Evolutionary conservation across 257 asterid genomes (phyloP), one percentile per base, ranked within the genome.

Genomic region (Vinca minor): DNA sequence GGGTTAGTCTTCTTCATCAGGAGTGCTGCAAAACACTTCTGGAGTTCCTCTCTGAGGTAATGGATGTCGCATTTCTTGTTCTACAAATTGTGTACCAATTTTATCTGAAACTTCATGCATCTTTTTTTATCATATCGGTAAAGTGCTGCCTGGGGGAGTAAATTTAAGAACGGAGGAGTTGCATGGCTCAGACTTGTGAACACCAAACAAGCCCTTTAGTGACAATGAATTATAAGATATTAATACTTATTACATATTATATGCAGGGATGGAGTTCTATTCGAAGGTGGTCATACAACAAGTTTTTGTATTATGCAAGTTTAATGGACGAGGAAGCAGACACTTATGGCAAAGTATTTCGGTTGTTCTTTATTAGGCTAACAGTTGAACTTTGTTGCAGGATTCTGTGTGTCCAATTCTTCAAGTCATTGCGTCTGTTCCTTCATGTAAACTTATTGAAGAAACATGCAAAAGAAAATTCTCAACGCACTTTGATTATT

Each of bases 261-360:
- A 81, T 89, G 98, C 98, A 92, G 98, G 98, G 87, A 78, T 74
- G 96, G 91, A 82, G 89, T 86, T 82, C 92, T 80, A 79, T 74
- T 80, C 79, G 95, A 74, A 74, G 95, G 81, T 79, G 96, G 78
- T 86, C 95, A 79, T 83, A 69, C 89, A 79, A 71, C 95, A 71
- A 88, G 83, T 88, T 91, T 90, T 85, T 81, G 83, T 87, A 80
- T 86, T 88, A 69, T 78, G 77, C 82, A 84, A 84, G 89, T 84
- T 88, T 91, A 83, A 39, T 83, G 95, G 95, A 83, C 81, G 85
- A 81, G 81, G 91, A 74, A 78, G 95, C 79, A 78, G 91, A 82
- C 83, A 83, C 64, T 83, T 85, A 77, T 83, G 95, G 95, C 77
- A 73, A 79, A 73, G 68, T 79, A 71, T 64, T 78, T 75, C 71